Conservation (phyloP, 169 alveolate genomes). For the Plasmodium billcollinsi region DNA sequence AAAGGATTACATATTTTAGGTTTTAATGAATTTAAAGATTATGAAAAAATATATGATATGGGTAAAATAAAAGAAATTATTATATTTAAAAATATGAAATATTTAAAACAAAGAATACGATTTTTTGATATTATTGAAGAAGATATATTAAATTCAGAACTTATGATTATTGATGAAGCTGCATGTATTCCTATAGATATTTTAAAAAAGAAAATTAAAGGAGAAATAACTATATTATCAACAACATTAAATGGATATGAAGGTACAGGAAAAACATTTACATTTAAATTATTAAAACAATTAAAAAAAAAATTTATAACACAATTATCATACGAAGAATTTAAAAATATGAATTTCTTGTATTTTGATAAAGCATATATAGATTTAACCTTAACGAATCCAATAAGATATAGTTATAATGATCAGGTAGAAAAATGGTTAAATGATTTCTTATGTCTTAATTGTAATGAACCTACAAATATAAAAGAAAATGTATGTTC, state of each 20-base stretch:
- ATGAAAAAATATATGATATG: conserved; percentile 84
- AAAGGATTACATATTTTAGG: conserved; percentile 95
- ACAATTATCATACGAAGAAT: conserved; percentile 62
- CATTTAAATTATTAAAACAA: conserved; percentile 96
- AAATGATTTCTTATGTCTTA: conserved; percentile 95
- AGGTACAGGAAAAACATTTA: conserved; percentile 99
- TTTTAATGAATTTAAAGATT: conserved; percentile 93
- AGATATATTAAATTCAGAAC: conserved; percentile 89
- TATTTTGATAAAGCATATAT: conserved; percentile 74
- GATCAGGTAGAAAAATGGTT: conserved; percentile 99
- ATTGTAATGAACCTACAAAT: conserved; percentile 94
- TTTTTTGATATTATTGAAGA: conserved; percentile 68
- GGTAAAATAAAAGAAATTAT: conserved; percentile 77
- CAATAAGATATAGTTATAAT: conserved; percentile 97
- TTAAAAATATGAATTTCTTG: conserved; percentile 27
- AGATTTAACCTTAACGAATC: conserved; percentile 88
- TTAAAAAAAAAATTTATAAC: conserved; percentile 79
- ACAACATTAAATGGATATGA: conserved; percentile 99
- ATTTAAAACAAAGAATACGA: conserved; percentile 79
- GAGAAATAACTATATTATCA: conserved; percentile 96
- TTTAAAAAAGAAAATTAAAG: conserved; percentile 95
- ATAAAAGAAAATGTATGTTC: conserved; percentile 91
- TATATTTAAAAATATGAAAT: conserved; percentile 66
- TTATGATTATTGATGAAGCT: conserved; percentile 99
- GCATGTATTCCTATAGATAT: conserved; percentile 99